phyloP scores from a whole-genome alignment of 139 green algal genomes.

The Coelastrella sp. region DNA sequence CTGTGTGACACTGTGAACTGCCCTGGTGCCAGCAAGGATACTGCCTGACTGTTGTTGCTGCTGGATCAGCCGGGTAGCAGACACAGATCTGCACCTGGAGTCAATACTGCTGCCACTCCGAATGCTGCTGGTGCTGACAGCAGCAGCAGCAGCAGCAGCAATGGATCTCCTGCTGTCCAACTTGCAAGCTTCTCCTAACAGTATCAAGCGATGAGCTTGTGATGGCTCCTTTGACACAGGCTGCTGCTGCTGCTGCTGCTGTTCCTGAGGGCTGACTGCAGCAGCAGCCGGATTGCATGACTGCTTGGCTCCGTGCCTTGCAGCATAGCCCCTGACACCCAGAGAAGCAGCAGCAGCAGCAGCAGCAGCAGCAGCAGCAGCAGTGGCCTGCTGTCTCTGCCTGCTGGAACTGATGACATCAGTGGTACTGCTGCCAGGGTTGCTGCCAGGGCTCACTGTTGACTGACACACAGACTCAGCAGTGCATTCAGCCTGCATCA shows the following conservation, averaged over 20 bases:
- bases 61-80: too few relatives aligned
- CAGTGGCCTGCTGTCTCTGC: neutral
- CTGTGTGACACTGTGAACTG: too few relatives aligned
- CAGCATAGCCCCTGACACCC: constrained; percentile 20
- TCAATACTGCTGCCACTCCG: too few relatives aligned
- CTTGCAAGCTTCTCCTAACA: neutral
- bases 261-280: neutral
- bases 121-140: too few relatives aligned
- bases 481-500: neutral
- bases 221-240: neutral
- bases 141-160: too few relatives aligned
- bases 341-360: neutral
- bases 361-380: constrained; percentile 29
- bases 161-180: neutral
- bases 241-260: neutral
- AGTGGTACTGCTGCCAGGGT: neutral
- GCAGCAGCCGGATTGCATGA: neutral
- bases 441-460: neutral
- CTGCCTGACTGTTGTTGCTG: too few relatives aligned
- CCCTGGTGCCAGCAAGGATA: too few relatives aligned
- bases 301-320: neutral
- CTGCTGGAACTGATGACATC: neutral
- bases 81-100: too few relatives aligned
- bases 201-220: neutral
- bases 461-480: neutral